Percentiles rank a stretch among this genome's conserved stretches.
Evolutionary conservation across 2,329 filamentous ascomycete species (phyloP).

Genomic region (Cercospora sp.): DNA sequence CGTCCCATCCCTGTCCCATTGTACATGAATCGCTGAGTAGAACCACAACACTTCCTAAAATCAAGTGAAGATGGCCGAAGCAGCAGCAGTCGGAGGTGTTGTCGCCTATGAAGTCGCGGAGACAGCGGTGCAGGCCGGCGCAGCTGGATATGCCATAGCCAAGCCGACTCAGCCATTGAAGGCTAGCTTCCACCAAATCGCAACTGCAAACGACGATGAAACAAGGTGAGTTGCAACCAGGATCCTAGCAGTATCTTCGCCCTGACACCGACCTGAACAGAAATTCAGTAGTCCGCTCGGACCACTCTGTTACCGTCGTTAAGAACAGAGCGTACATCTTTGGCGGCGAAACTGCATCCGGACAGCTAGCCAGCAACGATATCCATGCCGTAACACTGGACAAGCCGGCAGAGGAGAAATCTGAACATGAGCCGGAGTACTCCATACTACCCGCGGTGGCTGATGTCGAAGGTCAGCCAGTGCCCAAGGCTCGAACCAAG

Average conservation of each 20-base stretch:
- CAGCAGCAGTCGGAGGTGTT: constrained; percentile 20
- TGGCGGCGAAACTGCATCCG: constrained; percentile 43
- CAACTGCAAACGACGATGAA: constrained; percentile 41
- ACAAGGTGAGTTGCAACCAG: constrained; percentile 28
- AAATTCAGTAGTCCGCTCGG: constrained; percentile 36
- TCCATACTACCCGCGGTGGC: constrained; percentile 46
- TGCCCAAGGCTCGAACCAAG: constrained; percentile 41
- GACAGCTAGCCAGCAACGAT: constrained; percentile 46
- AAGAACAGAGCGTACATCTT: constrained; percentile 49
- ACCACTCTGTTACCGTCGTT: constrained; percentile 45
- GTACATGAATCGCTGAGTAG: neutral
- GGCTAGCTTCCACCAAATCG: constrained; percentile 46
- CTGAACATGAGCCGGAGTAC: constrained; percentile 45
- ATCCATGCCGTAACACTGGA: constrained; percentile 44
- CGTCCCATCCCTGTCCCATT: neutral
- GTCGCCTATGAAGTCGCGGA: constrained; percentile 23
- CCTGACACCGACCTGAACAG: constrained; percentile 19
- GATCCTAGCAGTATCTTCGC: neutral
- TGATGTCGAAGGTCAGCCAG: constrained; percentile 34
- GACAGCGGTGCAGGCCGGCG: constrained; percentile 19
- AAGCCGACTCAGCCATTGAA: constrained; percentile 48
- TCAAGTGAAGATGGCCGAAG: constrained; percentile 20
- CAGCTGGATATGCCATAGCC: constrained; percentile 32
- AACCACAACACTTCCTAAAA: neutral
- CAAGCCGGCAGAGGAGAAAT: constrained; percentile 33